Conservation (phyloP, 2,329 filamentous ascomycete genomes). For the Furcasterigmium furcatum region DNA sequence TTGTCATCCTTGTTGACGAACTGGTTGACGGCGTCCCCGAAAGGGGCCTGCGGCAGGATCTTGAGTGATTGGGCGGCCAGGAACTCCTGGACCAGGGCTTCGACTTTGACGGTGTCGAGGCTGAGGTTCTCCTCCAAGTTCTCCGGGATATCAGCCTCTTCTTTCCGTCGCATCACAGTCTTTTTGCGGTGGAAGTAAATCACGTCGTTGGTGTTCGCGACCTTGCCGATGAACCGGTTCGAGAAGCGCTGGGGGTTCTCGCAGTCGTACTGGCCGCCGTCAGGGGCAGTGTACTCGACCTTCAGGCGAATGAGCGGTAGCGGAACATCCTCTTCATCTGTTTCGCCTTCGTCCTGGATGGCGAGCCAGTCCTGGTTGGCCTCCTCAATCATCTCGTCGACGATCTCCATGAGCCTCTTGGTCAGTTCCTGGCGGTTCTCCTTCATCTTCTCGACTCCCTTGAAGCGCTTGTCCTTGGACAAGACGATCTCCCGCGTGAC, state of each 20-base stretch:
- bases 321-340: conserved; percentile 59
- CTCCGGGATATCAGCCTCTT: conserved; percentile 59
- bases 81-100: conserved; percentile 84
- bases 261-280: conserved; percentile 81
- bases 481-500: conserved; percentile 80
- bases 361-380: conserved; percentile 79
- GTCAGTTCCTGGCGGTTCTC: conserved; percentile 84
- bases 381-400: conserved; percentile 84
- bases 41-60: conserved; percentile 87
- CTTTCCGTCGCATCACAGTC: conserved; percentile 48
- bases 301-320: conserved; percentile 84
- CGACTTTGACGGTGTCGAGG: conserved; percentile 79
- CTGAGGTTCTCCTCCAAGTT: conserved; percentile 59
- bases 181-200: conserved; percentile 93
- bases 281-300: conserved; percentile 83
- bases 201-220: conserved; percentile 92
- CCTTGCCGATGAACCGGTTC: conserved; percentile 83
- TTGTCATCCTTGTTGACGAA: conserved; percentile 97
- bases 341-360: conserved; percentile 63
- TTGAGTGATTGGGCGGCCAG: conserved; percentile 84
- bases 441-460: conserved; percentile 72
- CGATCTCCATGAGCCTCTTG: conserved; percentile 68
- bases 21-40: conserved; percentile 87
- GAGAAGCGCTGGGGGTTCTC: conserved; percentile 97
- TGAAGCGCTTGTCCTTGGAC: conserved; percentile 71